Conservation (phyloP, 2,329 filamentous ascomycete genomes). For the Neopestalotiopsis rosae region DNA sequence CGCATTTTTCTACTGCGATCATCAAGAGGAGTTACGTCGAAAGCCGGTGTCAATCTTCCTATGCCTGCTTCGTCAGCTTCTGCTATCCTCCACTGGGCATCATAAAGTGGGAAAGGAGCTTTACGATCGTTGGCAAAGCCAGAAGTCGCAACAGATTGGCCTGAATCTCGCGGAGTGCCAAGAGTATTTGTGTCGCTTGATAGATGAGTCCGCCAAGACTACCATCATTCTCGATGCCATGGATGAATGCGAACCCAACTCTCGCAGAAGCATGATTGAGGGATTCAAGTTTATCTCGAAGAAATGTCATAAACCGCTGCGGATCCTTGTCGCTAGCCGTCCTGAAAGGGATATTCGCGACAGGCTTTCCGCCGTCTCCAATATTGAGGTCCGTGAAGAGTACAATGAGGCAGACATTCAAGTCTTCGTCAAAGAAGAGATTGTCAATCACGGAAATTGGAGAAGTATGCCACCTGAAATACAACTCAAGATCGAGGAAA, state of each 20-base stretch:
- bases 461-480: not conserved
- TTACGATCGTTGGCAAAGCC: not conserved
- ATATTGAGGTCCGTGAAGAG: not conserved
- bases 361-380: not conserved
- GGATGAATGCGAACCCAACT: not conserved
- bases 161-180: not conserved
- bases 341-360: not conserved
- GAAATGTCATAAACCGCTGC: not conserved
- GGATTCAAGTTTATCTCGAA: not conserved
- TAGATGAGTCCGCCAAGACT: not conserved
- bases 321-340: not conserved
- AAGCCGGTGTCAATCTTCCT: not conserved
- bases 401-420: not conserved
- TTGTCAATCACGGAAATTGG: not conserved
- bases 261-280: not conserved
- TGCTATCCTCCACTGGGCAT: no score
- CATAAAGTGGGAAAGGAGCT: not conserved
- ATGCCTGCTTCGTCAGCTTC: not conserved
- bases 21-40: not conserved
- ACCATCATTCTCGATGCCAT: not conserved
- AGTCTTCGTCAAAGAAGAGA: not conserved
- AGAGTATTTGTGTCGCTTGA: not conserved
- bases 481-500: not conserved
- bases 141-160: not conserved
- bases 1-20: conserved; percentile 3